These are phyloP conservation scores for Arthrobotrys conoides DNA, from an alignment of 2,329 filamentous ascomycete genomes.

Conservation along the genomic window DNA sequence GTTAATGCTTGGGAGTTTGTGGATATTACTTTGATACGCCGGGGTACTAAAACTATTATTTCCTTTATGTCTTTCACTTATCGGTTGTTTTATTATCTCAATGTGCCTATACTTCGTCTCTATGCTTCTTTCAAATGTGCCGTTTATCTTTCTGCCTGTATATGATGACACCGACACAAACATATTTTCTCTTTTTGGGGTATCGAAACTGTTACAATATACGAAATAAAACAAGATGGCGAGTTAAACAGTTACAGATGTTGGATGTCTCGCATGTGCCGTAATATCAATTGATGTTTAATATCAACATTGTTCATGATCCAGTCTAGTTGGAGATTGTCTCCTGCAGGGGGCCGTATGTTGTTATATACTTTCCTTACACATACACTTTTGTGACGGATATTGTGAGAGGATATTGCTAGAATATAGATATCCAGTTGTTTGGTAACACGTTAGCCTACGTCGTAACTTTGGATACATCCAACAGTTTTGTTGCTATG, in stretches of 20 bases:
- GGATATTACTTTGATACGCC: conserved; percentile 8
- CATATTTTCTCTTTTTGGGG: not conserved
- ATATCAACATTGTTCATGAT: not conserved
- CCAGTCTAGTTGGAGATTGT: not conserved
- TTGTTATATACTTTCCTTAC: conserved; percentile 2
- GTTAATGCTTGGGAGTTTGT: conserved; percentile 16
- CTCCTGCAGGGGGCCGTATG: not conserved
- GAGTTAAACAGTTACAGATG: not conserved
- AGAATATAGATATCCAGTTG: not conserved
- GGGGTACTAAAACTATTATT: not conserved
- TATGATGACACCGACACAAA: not conserved
- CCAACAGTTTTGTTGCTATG: not conserved
- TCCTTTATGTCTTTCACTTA: not conserved
- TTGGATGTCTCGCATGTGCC: conserved; percentile 15
- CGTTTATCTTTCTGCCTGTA: conserved; percentile 14
- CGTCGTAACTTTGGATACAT: not conserved
- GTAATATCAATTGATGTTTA: not conserved
- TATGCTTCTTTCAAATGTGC: not conserved
- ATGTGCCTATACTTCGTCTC: not conserved
- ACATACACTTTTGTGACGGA: not conserved
- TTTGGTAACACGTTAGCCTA: not conserved
- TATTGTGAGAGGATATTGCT: not conserved
- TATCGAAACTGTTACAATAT: not conserved
- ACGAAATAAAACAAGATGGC: not conserved
- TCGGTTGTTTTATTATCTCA: not conserved